phyloP scores from a whole-genome alignment of 768 basidiomycete species.

The Strobilomyces dryophilus region DNA sequence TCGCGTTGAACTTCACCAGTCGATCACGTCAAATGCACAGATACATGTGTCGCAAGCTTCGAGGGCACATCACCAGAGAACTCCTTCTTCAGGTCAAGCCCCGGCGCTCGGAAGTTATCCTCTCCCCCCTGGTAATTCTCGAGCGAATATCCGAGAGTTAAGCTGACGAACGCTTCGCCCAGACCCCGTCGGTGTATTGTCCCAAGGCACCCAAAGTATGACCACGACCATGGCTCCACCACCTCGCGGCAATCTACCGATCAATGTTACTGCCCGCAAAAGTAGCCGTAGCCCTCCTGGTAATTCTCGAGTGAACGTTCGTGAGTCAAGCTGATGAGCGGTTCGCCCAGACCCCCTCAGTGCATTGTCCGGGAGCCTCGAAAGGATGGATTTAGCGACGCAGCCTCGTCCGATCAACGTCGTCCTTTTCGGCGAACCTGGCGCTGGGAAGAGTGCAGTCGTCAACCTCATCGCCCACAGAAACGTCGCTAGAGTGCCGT shows the following conservation, averaged over 20 bases:
- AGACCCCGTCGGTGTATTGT: too few relatives aligned
- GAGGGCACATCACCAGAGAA: background rate
- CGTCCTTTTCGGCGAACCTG: conserved; percentile 3
- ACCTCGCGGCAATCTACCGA: background rate
- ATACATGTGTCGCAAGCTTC: background rate
- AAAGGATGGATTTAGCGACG: background rate
- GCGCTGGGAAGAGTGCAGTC: conserved; percentile 6
- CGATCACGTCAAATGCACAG: background rate
- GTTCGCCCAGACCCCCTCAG: too few relatives aligned
- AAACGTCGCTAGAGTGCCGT: background rate
- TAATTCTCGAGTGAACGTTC: background rate
- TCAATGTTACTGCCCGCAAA: background rate
- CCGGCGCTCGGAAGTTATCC: background rate
- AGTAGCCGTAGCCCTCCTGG: background rate
- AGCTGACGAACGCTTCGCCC: background rate
- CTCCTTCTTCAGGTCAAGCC: background rate
- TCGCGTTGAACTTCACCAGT: background rate
- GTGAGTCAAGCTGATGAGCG: too few relatives aligned
- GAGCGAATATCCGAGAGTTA: background rate
- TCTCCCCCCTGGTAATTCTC: background rate
- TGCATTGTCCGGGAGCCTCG: too few relatives aligned
- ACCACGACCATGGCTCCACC: background rate
- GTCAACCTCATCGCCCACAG: conserved; percentile 6
- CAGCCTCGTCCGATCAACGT: background rate
- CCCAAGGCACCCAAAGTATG: background rate